Base-by-base conservation (phyloP, 2,329 filamentous ascomycete genomes). In the Colletotrichum sansevieriae region DNA sequence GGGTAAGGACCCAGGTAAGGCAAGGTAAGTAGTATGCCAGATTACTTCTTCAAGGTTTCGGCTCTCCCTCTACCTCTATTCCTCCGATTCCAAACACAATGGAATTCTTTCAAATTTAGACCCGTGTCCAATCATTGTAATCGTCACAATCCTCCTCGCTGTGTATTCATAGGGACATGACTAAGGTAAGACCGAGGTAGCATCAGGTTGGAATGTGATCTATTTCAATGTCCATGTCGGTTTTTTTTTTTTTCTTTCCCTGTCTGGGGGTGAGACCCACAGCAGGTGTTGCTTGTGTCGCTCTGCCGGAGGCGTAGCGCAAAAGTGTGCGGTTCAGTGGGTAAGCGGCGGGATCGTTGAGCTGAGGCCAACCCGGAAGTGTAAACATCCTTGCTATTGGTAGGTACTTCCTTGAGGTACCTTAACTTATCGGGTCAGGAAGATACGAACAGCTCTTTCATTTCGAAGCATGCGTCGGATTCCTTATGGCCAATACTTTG, bases 301-400 rank as follows among this genome's bases (percentile, higher is more conserved):
- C 60, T 68, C 65, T 68, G 65, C 65, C 54, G 54, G 39, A 52
- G 59, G 46, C 52, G 52, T 64, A 46, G 51, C 59, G 64, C 44
- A 37, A 2, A 20, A 44, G 43, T 15, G 10, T 43, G 33, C 56
- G 47, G 29, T 33, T 46, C 29, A 52, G 61, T 46, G 52, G 52
- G 39, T 39, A 46, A 52, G 37, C 44, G 15, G 35, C 9, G 13
- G 29, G 47, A 51, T 51, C 12, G n/a, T 52, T 33, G 49, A 60
- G 46, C 55, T 46, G 41, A 35, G 56, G 25, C 41, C 56, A 58
- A 8, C 29, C 29, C 29, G 2, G 29, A 29, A 44, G 22, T 46
- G 20, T 11, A 46, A 13, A 20, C 55, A 46, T 39, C 37, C 37
- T 39, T 46, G 43, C 43, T 12, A 8, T 46, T 2, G 8, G 43